These are phyloP conservation scores for Ziziphus jujuba DNA, from an alignment of 306 rosid genomes.

Conservation along the genomic window DNA sequence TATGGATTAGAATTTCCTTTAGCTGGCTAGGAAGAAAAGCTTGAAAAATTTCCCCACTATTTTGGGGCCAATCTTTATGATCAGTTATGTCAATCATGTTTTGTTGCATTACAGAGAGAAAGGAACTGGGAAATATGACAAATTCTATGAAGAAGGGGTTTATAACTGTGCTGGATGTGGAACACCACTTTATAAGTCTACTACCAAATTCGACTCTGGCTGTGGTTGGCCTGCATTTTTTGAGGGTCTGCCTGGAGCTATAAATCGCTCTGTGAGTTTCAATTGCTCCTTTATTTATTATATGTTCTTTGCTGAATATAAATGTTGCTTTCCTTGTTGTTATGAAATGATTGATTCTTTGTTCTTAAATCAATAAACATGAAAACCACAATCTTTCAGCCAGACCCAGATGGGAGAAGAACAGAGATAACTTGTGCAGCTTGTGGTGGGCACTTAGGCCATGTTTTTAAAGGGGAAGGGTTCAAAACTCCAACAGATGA, in stretches of 20 bases:
- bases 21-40: no score
- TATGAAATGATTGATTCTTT: neutral
- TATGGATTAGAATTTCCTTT: no score
- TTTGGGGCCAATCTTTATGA: no score
- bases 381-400: slow-evolving; percentile 40
- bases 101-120: slow-evolving; percentile 47
- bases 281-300: neutral
- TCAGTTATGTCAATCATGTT: neutral
- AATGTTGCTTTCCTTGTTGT: neutral
- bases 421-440: slow-evolving; percentile 90
- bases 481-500: slow-evolving; percentile 75
- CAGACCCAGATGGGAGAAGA: slow-evolving; percentile 89
- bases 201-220: slow-evolving; percentile 80
- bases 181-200: slow-evolving; percentile 74
- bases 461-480: slow-evolving; percentile 85
- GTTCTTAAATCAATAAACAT: slow-evolving; percentile 3
- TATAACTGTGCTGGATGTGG: slow-evolving; percentile 81
- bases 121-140: slow-evolving; percentile 82
- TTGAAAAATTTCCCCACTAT: no score
- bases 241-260: slow-evolving; percentile 87
- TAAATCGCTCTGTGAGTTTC: slow-evolving; percentile 62
- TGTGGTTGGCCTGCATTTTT: slow-evolving; percentile 98
- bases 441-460: slow-evolving; percentile 81
- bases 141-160: slow-evolving; percentile 69
- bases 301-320: neutral